These are phyloP conservation scores for Podospora appendiculata DNA, from an alignment of 495 filamentous ascomycete species.

Conservation along the genomic window DNA sequence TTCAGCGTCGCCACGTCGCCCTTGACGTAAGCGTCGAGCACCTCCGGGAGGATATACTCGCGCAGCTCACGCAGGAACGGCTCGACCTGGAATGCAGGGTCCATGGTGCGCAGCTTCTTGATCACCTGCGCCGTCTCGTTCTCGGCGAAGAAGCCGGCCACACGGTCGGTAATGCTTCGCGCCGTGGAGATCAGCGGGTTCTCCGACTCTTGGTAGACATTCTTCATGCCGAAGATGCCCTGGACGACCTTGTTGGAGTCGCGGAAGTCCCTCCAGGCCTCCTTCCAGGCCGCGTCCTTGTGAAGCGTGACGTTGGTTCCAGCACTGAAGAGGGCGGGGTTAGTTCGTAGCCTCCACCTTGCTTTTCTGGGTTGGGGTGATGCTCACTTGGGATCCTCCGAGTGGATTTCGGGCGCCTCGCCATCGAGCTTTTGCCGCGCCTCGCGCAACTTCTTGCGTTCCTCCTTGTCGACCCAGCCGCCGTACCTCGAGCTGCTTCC, in stretches of 20 bases:
- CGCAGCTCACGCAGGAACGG: slow-evolving; percentile 88
- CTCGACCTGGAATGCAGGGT: slow-evolving; percentile 90
- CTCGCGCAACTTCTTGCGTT: slow-evolving; percentile 70
- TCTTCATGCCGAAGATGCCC: slow-evolving; percentile 73
- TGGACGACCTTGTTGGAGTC: slow-evolving; percentile 86
- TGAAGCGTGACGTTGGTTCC: slow-evolving; percentile 91
- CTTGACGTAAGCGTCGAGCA: slow-evolving; percentile 96
- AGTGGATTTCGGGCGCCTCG: slow-evolving; percentile 47
- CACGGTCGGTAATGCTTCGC: slow-evolving; percentile 82
- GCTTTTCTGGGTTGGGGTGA: not conserved
- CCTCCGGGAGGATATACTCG: slow-evolving; percentile 96
- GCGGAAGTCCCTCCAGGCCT: slow-evolving; percentile 87
- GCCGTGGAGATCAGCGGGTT: slow-evolving; percentile 92
- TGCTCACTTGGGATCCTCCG: slow-evolving; percentile 90
- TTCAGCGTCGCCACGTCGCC: slow-evolving; percentile 86
- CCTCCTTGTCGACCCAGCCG: slow-evolving; percentile 93
- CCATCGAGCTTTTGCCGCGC: slow-evolving; percentile 55
- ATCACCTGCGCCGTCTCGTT: slow-evolving; percentile 96
- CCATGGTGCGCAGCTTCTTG: slow-evolving; percentile 95
- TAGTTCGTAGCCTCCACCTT: not conserved
- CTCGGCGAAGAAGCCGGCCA: slow-evolving; percentile 95
- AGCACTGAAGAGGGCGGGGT: slow-evolving; percentile 48
- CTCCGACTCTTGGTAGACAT: slow-evolving; percentile 87
- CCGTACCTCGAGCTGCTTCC: slow-evolving; percentile 93
- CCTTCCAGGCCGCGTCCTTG: slow-evolving; percentile 94